Percentiles rank a stretch among this genome's conserved stretches.
Evolutionary conservation across 345 rosid genomes (phyloP).

Genomic region (Citrus glauca): DNA sequence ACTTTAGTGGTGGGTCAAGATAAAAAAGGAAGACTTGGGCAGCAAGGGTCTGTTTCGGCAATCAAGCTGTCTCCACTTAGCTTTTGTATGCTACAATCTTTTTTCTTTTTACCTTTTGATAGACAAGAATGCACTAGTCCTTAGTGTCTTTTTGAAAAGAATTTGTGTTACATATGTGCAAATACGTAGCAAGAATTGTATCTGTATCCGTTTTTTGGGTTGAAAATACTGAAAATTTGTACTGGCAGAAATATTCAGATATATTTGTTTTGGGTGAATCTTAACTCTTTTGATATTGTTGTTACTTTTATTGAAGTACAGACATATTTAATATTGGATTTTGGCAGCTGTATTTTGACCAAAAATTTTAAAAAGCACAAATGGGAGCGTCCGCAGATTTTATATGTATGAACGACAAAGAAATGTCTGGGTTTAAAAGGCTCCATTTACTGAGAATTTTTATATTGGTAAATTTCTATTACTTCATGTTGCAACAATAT

Average conservation of each 20-base stretch:
- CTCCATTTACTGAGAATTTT: not conserved
- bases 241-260: not conserved
- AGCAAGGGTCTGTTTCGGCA: conserved; percentile 27
- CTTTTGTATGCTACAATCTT: conserved; percentile 15
- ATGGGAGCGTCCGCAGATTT: not conserved
- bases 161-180: conserved; percentile 9
- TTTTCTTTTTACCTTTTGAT: conserved; percentile 4
- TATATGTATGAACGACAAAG: not conserved
- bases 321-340: not conserved
- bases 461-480: no score
- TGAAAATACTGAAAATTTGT: conserved; percentile 1
- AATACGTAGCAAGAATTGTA: conserved; percentile 7
- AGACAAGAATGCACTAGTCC: conserved; percentile 14
- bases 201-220: not conserved
- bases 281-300: not conserved
- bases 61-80: conserved; percentile 34
- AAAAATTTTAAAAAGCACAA: not conserved
- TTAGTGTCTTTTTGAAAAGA: conserved; percentile 6
- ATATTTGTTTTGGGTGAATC: not conserved
- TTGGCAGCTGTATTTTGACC: not conserved
- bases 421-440: not conserved
- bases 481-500: not conserved
- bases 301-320: not conserved
- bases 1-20: conserved; percentile 30
- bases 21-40: conserved; percentile 16